phyloP scores from a whole-genome alignment of 306 rosid species.

The Adenanthera pavonina region DNA sequence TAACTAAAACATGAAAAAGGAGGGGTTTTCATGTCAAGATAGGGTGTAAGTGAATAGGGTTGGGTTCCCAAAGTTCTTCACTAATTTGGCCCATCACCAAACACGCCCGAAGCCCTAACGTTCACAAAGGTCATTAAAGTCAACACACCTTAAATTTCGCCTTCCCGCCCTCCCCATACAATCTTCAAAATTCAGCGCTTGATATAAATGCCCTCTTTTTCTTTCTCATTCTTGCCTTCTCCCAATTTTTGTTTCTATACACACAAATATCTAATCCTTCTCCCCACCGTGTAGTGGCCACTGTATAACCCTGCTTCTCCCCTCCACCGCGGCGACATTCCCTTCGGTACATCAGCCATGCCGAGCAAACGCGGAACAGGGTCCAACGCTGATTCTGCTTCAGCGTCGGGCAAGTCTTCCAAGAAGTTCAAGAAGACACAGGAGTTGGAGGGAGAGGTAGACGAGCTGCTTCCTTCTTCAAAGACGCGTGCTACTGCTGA shows the following conservation, averaged over 20 bases:
- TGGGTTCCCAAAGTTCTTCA: neutral
- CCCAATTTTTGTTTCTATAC: neutral
- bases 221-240: neutral
- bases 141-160: conserved; percentile 25
- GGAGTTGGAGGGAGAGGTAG: neutral
- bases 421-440: neutral
- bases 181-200: conserved; percentile 33
- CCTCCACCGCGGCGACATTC: neutral
- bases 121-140: neutral
- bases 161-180: conserved; percentile 34
- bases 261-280: neutral
- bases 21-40: too few relatives aligned
- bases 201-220: neutral
- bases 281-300: neutral
- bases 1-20: too few relatives aligned
- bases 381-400: neutral
- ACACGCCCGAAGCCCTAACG: neutral
- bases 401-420: neutral
- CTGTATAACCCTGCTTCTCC: neutral
- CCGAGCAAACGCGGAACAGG: conserved; percentile 31
- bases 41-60: too few relatives aligned
- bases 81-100: neutral
- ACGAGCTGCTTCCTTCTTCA: neutral
- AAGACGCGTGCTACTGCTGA: neutral
- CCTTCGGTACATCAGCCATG: conserved; percentile 1